Conservation (phyloP, 768 basidiomycete species). For the Cyclocybe aegerita region DNA sequence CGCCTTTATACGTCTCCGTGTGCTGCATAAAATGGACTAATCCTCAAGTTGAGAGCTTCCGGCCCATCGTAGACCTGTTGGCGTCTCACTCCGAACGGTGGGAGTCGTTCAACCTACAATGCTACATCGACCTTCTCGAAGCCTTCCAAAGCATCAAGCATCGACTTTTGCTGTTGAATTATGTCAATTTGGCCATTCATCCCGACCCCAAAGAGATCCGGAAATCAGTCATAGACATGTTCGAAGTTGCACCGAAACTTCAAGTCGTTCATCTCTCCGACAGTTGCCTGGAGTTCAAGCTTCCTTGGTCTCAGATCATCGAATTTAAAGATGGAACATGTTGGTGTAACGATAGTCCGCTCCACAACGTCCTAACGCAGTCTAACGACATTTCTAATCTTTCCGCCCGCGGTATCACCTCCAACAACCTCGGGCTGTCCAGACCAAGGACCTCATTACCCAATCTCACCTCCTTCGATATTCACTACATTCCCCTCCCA, state of each 20-base stretch:
- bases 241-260: conserved; percentile 8
- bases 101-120: conserved; percentile 5
- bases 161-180: background rate
- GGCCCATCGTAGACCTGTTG: conserved; percentile 8
- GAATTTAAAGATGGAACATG: conserved; percentile 3
- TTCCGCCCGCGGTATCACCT: background rate
- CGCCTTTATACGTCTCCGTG: conserved; percentile 7
- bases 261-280: background rate
- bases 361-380: background rate
- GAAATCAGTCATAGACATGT: conserved; percentile 1
- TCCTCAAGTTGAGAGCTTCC: conserved; percentile 3
- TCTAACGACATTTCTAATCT: conserved; percentile 3
- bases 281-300: background rate
- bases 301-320: conserved; percentile 8
- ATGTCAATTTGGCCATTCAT: conserved; percentile 4
- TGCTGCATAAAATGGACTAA: background rate
- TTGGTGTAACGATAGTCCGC: background rate
- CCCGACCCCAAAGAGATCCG: background rate
- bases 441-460: background rate
- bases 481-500: background rate
- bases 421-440: background rate
- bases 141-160: conserved; percentile 8
- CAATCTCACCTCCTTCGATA: background rate
- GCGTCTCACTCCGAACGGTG: conserved; percentile 9
- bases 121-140: conserved; percentile 1